Evolutionary conservation across 371 early-diverging fungal genomes (phyloP).

Genomic region (Rhizopus arrhizus): DNA sequence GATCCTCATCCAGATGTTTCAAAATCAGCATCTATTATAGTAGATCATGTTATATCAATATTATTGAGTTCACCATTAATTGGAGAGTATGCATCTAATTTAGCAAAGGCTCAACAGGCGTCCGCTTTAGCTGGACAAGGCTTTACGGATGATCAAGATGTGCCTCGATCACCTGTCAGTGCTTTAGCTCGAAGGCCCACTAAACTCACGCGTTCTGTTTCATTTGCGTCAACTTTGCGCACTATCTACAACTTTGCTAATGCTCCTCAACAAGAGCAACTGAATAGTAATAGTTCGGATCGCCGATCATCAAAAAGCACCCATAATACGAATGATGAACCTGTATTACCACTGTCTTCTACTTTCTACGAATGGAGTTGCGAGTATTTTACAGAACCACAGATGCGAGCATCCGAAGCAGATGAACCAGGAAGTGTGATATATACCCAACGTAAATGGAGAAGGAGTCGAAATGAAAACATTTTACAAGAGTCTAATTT

Average conservation of each 20-base stretch:
- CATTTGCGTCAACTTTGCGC: slow-evolving; percentile 54
- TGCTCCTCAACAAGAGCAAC: slow-evolving; percentile 1
- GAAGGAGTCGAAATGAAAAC: slow-evolving; percentile 71
- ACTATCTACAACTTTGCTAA: slow-evolving; percentile 54
- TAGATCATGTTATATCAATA: slow-evolving; percentile 72
- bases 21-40: slow-evolving; percentile 61
- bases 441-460: slow-evolving; percentile 81
- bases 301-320: slow-evolving; percentile 6
- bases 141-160: slow-evolving; percentile 11
- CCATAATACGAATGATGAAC: slow-evolving; percentile 12
- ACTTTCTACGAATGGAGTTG: slow-evolving; percentile 84
- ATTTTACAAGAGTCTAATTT: slow-evolving; percentile 64
- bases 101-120: slow-evolving; percentile 37
- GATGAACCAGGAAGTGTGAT: slow-evolving; percentile 84
- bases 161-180: slow-evolving; percentile 2
- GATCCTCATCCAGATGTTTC: slow-evolving; percentile 81
- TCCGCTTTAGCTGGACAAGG: slow-evolving; percentile 20
- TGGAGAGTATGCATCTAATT: slow-evolving; percentile 42
- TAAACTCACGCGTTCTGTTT: slow-evolving; percentile 49
- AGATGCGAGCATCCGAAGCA: slow-evolving; percentile 81
- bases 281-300: background rate
- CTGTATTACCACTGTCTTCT: slow-evolving; percentile 56
- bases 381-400: slow-evolving; percentile 89
- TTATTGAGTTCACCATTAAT: slow-evolving; percentile 43
- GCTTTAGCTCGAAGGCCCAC: slow-evolving; percentile 31